phyloP scores from a whole-genome alignment of 129 eudicot genomes.

The Gnaphalium uliginosum region DNA sequence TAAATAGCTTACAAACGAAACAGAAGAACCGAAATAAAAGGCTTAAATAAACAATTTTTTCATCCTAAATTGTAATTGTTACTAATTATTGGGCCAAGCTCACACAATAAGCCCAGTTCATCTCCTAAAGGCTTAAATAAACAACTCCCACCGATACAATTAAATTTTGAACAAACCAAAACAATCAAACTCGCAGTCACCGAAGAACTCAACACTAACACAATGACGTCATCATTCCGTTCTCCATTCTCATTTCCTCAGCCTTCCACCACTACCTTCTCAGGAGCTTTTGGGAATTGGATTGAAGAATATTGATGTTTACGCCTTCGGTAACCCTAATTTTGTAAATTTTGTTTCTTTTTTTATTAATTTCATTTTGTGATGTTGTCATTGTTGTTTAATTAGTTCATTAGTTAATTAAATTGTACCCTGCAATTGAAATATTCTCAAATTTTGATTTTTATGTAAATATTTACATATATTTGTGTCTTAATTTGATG shows the following conservation, averaged over 20 bases:
- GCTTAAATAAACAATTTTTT: too few species aligned
- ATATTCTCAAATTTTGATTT: background rate
- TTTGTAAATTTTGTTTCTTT: constrained; percentile 4
- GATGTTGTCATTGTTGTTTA: background rate
- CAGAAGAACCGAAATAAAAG: too few species aligned
- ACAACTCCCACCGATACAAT: constrained; percentile 13
- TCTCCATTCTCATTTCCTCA: constrained; percentile 80
- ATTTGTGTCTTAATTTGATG: background rate
- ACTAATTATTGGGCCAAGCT: too few species aligned
- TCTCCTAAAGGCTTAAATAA: too few species aligned
- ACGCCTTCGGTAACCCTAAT: constrained; percentile 74
- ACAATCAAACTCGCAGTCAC: constrained; percentile 18
- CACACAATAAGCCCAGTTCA: too few species aligned
- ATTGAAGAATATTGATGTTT: constrained; percentile 86
- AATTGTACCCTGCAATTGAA: background rate
- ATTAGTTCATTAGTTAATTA: background rate
- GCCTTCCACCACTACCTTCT: constrained; percentile 41
- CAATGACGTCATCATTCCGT: constrained; percentile 62
- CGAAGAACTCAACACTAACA: constrained; percentile 33
- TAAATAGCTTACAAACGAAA: too few species aligned
- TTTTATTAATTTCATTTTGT: background rate
- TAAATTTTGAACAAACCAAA: background rate
- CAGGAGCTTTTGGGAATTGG: constrained; percentile 87
- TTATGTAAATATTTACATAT: background rate
- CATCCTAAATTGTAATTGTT: too few species aligned